These are phyloP conservation scores for Plasmodium vivax DNA, from an alignment of 169 alveolate genomes.

Conservation along the genomic window DNA sequence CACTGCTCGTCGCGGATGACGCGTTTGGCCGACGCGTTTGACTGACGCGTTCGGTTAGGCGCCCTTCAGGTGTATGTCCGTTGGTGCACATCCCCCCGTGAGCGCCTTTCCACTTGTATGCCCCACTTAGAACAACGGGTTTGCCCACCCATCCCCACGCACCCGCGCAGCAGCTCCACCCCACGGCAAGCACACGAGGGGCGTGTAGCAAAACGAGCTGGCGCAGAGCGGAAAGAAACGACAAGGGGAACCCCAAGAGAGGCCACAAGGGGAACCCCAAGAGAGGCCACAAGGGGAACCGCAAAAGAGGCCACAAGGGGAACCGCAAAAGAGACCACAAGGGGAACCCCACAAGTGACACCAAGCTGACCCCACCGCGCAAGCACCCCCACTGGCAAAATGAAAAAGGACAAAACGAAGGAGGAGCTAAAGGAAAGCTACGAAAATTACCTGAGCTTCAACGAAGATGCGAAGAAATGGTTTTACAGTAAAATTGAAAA, in stretches of 20 bases:
- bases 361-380: not conserved
- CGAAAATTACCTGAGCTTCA: not conserved
- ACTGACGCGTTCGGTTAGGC: not conserved
- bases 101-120: not conserved
- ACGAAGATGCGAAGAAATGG: slow-evolving; percentile 47
- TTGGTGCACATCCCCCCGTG: not conserved
- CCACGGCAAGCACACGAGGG: not conserved
- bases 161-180: not conserved
- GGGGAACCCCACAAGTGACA: not conserved
- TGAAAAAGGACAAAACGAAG: not conserved
- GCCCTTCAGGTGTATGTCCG: not conserved
- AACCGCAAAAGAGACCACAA: not conserved
- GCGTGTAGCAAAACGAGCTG: not conserved
- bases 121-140: not conserved
- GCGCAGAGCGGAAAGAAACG: not conserved
- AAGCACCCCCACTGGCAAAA: not conserved
- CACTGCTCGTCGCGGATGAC: not conserved
- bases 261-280: no score
- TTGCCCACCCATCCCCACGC: not conserved
- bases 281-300: not conserved
- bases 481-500: slow-evolving; percentile 15
- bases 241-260: no score
- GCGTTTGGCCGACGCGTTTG: not conserved
- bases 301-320: not conserved
- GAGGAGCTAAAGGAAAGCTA: not conserved